phyloP scores from a whole-genome alignment of 768 basidiomycete species.

The Pluteus cervinus region DNA sequence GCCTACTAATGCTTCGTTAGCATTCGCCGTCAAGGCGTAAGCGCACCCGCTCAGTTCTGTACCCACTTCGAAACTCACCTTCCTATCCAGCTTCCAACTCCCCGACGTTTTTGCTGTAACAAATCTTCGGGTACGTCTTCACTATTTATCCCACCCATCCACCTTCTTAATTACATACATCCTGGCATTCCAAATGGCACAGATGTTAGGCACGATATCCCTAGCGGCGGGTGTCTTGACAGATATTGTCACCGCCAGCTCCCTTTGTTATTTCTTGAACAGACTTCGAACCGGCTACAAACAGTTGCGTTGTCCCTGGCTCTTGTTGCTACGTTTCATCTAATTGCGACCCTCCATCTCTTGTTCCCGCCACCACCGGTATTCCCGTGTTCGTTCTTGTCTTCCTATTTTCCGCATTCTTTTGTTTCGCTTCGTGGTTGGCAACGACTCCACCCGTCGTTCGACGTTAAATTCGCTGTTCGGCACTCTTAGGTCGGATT shows the following conservation, averaged over 20 bases:
- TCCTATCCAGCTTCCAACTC: conserved; percentile 26
- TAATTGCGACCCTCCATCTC: too few relatives aligned
- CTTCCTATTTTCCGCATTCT: too few relatives aligned
- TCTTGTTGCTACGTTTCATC: neutral
- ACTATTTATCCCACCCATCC: neutral
- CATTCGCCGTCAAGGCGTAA: conserved; percentile 40
- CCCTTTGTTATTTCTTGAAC: conserved; percentile 51
- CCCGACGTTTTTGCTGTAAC: conserved; percentile 23
- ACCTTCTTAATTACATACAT: neutral
- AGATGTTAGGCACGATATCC: conserved; percentile 42
- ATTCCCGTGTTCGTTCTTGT: too few relatives aligned
- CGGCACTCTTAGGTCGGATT: conserved; percentile 36
- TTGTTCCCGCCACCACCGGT: too few relatives aligned
- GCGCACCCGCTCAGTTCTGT: conserved; percentile 6
- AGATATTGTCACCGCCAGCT: conserved; percentile 44
- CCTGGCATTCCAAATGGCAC: conserved; percentile 1
- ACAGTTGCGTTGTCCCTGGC: conserved; percentile 19
- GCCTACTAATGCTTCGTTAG: conserved; percentile 17
- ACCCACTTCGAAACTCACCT: neutral
- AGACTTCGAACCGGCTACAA: conserved; percentile 44
- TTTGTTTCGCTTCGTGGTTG: too few relatives aligned
- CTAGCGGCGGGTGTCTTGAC: conserved; percentile 44
- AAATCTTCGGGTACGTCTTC: conserved; percentile 32
- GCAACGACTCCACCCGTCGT: too few relatives aligned
- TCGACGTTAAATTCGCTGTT: too few relatives aligned